Conservation (phyloP, 441 rosid genomes). For the Metrosideros polymorpha region DNA sequence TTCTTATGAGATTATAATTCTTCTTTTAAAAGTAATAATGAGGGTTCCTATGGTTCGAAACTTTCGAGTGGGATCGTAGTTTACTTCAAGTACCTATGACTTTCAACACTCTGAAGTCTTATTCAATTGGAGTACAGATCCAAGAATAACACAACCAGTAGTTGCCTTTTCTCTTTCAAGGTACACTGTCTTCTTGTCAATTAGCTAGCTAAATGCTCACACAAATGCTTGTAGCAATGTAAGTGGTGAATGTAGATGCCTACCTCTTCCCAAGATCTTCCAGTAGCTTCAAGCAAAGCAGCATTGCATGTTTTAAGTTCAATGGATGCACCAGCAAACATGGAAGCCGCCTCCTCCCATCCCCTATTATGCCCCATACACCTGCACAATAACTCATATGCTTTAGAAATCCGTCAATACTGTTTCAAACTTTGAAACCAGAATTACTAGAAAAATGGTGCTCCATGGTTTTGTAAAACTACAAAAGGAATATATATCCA, state of each 20-base stretch:
- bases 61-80: background rate
- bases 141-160: background rate
- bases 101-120: background rate
- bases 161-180: background rate
- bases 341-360: constrained; percentile 98
- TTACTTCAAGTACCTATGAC: background rate
- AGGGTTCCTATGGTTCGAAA: background rate
- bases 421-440: background rate
- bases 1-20: background rate
- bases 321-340: constrained; percentile 61
- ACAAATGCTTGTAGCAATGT: background rate
- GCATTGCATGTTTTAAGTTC: constrained; percentile 92
- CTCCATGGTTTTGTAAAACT: background rate
- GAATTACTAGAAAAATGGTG: background rate
- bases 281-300: constrained; percentile 89
- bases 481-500: background rate
- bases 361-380: constrained; percentile 98
- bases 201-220: background rate
- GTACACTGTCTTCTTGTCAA: background rate
- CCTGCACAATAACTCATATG: constrained; percentile 25
- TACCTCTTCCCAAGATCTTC: constrained; percentile 94
- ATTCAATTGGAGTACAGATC: background rate
- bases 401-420: background rate
- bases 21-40: background rate
- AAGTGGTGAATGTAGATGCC: background rate